These are phyloP conservation scores for Chimonanthus salicifolius DNA, from an alignment of 164 flowering plant genomes.

Conservation along the genomic window DNA sequence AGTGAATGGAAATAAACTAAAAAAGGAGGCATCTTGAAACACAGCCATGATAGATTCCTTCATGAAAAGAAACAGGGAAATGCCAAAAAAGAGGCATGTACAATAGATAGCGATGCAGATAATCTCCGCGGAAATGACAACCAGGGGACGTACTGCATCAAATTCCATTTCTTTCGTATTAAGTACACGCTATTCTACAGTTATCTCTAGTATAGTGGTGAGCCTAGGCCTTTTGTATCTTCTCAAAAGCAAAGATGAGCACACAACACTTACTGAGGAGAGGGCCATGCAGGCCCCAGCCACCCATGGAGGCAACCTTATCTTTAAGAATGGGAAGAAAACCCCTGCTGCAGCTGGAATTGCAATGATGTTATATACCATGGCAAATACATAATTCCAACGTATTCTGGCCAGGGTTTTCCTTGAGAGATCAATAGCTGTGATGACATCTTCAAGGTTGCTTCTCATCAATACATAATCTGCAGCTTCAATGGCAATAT, in stretches of 20 bases:
- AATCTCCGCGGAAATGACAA: background rate
- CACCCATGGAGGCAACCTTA: constrained; percentile 90
- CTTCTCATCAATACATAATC: constrained; percentile 92
- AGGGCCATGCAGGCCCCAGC: constrained; percentile 99
- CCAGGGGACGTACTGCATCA: background rate
- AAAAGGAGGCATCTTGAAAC: too few species aligned
- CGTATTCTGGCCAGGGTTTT: constrained; percentile 80
- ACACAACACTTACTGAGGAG: constrained; percentile 92
- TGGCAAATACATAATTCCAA: constrained; percentile 82
- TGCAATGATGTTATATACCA: constrained; percentile 84
- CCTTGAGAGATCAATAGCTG: constrained; percentile 90
- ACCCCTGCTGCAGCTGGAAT: constrained; percentile 96
- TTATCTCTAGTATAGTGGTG: constrained; percentile 78
- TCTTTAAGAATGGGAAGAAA: constrained; percentile 54
- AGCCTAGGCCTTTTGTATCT: constrained; percentile 85
- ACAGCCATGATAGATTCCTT: too few species aligned
- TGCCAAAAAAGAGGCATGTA: background rate
- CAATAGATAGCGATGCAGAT: constrained; percentile 1
- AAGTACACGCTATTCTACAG: constrained; percentile 49
- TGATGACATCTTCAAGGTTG: constrained; percentile 87
- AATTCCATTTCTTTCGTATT: background rate
- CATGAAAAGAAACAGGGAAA: background rate
- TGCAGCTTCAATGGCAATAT: constrained; percentile 97
- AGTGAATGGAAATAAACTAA: too few species aligned
- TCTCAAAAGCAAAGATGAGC: constrained; percentile 93